Base-by-base conservation (phyloP, 2,329 filamentous ascomycete species). In the Calonectria pteridis region DNA sequence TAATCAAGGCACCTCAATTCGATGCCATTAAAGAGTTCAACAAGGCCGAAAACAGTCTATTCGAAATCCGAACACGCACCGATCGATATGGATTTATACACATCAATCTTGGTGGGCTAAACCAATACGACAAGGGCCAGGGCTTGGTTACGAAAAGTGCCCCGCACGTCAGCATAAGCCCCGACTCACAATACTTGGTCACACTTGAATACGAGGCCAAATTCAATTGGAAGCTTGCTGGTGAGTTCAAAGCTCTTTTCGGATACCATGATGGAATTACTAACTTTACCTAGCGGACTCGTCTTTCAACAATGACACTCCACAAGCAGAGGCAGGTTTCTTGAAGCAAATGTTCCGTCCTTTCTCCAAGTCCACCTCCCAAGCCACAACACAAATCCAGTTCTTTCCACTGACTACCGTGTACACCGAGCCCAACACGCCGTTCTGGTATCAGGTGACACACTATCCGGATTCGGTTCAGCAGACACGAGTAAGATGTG, bases 1-100 rank as follows among this genome's bases (percentile, higher is more conserved):
- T 88, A 0, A 84, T 84, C 33, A 88, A 87, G 35, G 86, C 85
- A 0, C 85, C 85, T 0, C 81, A 84, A 1, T 87, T 86, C 71
- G 84, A 86, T 50, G 79, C 83, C 0, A 78, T 87, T 2, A 63
- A 78, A 10, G 81, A 80, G 23, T 87, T 87, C 62, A 83, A 86
- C 59, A 86, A 84, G 72, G 75, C 72, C 26, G 78, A 84, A 72
- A 84, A 85, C 71, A 78, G 71, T 9, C 71, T 79, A 20, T 73
- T 73, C 28, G 53, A 68, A 18, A 68, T 75, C 65, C 53, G 59
- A 28, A 67, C 55, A 0, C 51, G 53, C 2, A 26, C 66, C 1
- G 73, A 75, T 31, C 31, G 23, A 5, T 31, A 69, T 29, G 71
- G 73, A 1, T 73, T 75, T 10, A 31, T 75, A 16, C 71, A 73